Evolutionary conservation across 2,329 filamentous ascomycete genomes (phyloP).

Genomic region (Didymella sp.): DNA sequence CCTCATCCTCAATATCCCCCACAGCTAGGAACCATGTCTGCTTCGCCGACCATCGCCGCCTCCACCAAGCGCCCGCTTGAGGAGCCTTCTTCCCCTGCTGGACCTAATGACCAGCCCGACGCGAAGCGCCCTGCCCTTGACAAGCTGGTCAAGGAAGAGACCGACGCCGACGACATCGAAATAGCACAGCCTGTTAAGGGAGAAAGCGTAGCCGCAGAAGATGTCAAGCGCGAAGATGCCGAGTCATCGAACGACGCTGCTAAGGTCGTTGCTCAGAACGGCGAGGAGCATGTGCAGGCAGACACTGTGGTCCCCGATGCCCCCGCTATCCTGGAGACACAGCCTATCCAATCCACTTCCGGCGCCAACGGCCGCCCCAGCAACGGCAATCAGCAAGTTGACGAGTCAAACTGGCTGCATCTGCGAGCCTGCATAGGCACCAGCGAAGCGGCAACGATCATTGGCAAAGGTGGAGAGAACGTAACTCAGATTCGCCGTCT

Average conservation of each 20-base stretch:
- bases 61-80: constrained; percentile 94
- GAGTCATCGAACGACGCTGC: constrained; percentile 33
- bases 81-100: constrained; percentile 93
- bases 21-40: constrained; percentile 52
- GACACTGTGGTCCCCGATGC: constrained; percentile 75
- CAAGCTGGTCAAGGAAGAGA: constrained; percentile 78
- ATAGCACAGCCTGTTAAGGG: constrained; percentile 46
- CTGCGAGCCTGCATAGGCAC: constrained; percentile 97
- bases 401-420: constrained; percentile 96
- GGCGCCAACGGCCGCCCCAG: constrained; percentile 60
- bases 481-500: constrained; percentile 95
- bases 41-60: constrained; percentile 56
- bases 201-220: constrained; percentile 44
- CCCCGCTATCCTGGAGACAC: constrained; percentile 57
- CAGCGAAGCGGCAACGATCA: constrained; percentile 95
- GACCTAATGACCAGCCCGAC: constrained; percentile 90
- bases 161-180: constrained; percentile 58
- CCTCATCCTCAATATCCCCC: constrained; percentile 30
- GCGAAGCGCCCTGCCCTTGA: constrained; percentile 96
- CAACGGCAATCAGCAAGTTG: constrained; percentile 65
- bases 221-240: constrained; percentile 39
- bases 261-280: constrained; percentile 52
- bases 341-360: constrained; percentile 65
- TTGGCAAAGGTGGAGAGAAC: constrained; percentile 98
- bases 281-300: constrained; percentile 67